Conservation (phyloP, 805 yeast species). For the Vanderwaltozyma polyspora region DNA sequence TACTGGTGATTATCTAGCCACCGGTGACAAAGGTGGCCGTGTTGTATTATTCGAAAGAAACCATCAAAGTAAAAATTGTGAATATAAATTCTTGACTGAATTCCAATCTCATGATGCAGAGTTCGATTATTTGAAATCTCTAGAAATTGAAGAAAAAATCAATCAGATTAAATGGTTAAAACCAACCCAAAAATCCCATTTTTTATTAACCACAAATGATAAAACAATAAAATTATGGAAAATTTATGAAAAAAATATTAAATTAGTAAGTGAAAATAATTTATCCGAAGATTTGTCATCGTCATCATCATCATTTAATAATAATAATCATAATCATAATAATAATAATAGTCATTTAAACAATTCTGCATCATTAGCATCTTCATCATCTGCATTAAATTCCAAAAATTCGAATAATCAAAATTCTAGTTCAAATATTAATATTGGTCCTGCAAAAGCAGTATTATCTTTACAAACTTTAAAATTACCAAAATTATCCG, state of each 20-base stretch:
- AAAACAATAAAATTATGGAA: conserved; percentile 99
- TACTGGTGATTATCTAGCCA: conserved; percentile 89
- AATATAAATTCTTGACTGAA: conserved; percentile 90
- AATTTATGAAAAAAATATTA: conserved; percentile 80
- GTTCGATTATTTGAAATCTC: conserved; percentile 87
- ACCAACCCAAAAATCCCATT: conserved; percentile 81
- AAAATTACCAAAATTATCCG: conserved; percentile 76
- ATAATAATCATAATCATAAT: conserved; percentile 3
- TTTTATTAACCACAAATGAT: conserved; percentile 84
- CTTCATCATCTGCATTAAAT: background rate
- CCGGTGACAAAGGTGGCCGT: conserved; percentile 98
- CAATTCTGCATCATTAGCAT: background rate
- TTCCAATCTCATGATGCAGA: conserved; percentile 98
- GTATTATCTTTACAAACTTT: conserved; percentile 35
- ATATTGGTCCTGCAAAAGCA: conserved; percentile 19
- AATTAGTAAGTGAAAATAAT: conserved; percentile 87
- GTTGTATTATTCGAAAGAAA: conserved; percentile 92
- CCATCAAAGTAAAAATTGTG: conserved; percentile 63
- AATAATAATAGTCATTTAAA: conserved; percentile 6
- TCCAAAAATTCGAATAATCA: conserved; percentile 1
- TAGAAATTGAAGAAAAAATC: conserved; percentile 96
- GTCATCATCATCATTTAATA: background rate
- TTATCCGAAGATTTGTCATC: conserved; percentile 21
- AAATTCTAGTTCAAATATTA: conserved; percentile 1
- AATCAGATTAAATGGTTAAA: conserved; percentile 95